Evolutionary conservation across 805 yeast species (phyloP).

Genomic region (Candida montana): DNA sequence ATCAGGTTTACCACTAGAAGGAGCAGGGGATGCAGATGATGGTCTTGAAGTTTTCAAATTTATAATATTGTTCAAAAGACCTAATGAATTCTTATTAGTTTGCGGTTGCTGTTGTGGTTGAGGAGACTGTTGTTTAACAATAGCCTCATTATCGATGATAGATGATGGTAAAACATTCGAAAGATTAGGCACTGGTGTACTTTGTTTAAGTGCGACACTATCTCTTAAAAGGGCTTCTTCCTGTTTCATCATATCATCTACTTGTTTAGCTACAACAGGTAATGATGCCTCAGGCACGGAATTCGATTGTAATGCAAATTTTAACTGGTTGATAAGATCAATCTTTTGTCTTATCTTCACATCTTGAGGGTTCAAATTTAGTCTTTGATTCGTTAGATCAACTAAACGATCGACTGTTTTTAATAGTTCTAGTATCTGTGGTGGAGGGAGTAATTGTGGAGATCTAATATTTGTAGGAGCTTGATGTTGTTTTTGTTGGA

Average conservation of each 20-base stretch:
- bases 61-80: slow-evolving; percentile 16
- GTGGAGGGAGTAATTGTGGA: slow-evolving; percentile 2
- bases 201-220: slow-evolving; percentile 15
- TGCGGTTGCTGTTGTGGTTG: not conserved
- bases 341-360: slow-evolving; percentile 24
- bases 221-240: slow-evolving; percentile 32
- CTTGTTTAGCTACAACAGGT: slow-evolving; percentile 33
- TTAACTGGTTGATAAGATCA: slow-evolving; percentile 31
- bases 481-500: slow-evolving; percentile 13
- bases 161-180: not conserved
- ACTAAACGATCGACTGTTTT: slow-evolving; percentile 32
- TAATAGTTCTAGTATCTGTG: slow-evolving; percentile 19
- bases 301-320: slow-evolving; percentile 29
- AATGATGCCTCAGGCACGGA: slow-evolving; percentile 28
- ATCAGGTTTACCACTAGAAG: slow-evolving; percentile 7
- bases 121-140: not conserved
- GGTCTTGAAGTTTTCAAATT: slow-evolving; percentile 15
- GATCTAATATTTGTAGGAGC: slow-evolving; percentile 6
- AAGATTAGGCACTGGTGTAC: slow-evolving; percentile 1
- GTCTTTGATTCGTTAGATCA: slow-evolving; percentile 29
- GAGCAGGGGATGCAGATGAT: slow-evolving; percentile 4
- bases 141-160: slow-evolving; percentile 2
- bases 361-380: slow-evolving; percentile 28
- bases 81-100: slow-evolving; percentile 12
- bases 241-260: slow-evolving; percentile 30